Percentiles rank a stretch among this genome's conserved stretches.
Conservation (phyloP, 306 rosid genomes). For the Corylus avellana region DNA sequence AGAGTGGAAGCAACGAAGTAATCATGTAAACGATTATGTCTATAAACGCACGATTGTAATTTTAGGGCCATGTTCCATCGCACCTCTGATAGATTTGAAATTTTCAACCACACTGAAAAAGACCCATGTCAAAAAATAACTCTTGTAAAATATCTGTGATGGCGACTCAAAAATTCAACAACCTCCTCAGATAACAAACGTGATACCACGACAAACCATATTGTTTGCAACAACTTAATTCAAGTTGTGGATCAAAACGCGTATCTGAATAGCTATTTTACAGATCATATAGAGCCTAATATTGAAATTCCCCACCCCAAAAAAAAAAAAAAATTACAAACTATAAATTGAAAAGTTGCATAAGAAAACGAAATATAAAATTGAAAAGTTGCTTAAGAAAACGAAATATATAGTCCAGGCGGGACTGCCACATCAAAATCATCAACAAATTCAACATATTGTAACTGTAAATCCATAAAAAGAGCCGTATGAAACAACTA, state of each 20-base stretch:
- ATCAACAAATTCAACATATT: background rate
- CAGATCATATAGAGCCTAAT: background rate
- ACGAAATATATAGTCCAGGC: background rate
- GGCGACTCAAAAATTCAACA: background rate
- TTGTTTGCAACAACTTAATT: background rate
- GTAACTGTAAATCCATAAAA: background rate
- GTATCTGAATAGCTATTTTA: background rate
- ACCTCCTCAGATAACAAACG: conserved; percentile 2
- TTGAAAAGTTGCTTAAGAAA: background rate
- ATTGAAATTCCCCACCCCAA: background rate
- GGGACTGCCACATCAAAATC: background rate
- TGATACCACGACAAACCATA: background rate
- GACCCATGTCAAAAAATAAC: background rate
- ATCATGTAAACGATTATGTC: background rate
- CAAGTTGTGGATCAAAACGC: background rate
- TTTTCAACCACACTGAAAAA: background rate
- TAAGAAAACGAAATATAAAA: background rate
- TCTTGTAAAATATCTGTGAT: background rate
- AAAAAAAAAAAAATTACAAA: background rate
- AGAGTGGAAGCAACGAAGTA: background rate
- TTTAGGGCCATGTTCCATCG: background rate
- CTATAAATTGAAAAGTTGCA: background rate
- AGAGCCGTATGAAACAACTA: background rate
- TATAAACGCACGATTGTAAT: background rate
- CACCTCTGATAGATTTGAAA: background rate